Percentiles rank a stretch among this genome's conserved stretches.
Evolutionary conservation across 2,329 filamentous ascomycete genomes (phyloP).

Genomic region (Aspergillus sp.): DNA sequence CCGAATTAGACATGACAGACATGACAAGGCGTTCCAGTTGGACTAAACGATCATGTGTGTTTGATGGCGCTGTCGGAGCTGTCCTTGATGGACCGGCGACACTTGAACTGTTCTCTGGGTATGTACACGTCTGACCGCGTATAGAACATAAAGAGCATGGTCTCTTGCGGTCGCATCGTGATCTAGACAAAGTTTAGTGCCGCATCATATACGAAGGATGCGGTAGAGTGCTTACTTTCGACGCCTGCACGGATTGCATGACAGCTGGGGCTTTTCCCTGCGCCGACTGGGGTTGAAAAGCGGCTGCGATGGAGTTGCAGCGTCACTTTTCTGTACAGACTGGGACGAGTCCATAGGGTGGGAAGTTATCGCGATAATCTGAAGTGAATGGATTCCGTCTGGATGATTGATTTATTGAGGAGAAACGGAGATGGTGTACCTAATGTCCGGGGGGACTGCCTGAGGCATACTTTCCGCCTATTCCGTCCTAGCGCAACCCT

Average conservation of each 20-base stretch:
- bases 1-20: conserved; percentile 43
- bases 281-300: conserved; percentile 21
- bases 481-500: background rate
- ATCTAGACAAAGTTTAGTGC: conserved; percentile 28
- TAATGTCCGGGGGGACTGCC: background rate
- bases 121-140: conserved; percentile 56
- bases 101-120: conserved; percentile 24
- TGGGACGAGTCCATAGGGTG: background rate
- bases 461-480: background rate
- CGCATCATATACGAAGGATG: background rate
- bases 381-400: background rate
- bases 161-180: conserved; percentile 58
- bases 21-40: conserved; percentile 57
- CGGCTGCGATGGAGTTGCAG: conserved; percentile 2
- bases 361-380: background rate
- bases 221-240: conserved; percentile 30
- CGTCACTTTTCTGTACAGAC: background rate
- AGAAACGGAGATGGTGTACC: background rate
- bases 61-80: conserved; percentile 37
- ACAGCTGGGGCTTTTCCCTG: conserved; percentile 35
- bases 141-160: conserved; percentile 59
- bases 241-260: conserved; percentile 35
- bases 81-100: conserved; percentile 25
- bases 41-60: conserved; percentile 58
- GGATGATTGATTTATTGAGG: background rate